These are phyloP conservation scores for Naganishia vaughanmartiniae DNA, from an alignment of 768 basidiomycete species.

Conservation along the genomic window DNA sequence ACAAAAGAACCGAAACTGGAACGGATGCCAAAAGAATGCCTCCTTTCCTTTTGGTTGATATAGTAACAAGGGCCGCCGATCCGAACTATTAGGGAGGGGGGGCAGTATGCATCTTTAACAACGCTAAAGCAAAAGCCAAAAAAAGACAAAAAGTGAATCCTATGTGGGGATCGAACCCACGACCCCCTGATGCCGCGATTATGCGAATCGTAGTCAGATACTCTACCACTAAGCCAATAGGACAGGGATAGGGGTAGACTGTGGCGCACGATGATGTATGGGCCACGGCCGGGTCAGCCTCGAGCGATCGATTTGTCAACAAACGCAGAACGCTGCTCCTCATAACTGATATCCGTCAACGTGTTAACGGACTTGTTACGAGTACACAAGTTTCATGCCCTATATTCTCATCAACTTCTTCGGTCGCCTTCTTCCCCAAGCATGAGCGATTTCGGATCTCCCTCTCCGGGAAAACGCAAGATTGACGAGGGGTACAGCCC, in stretches of 20 bases:
- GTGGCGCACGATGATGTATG: too few species aligned
- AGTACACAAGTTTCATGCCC: neutral
- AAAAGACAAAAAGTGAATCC: slow-evolving; percentile 3
- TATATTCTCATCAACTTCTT: neutral
- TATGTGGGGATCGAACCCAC: slow-evolving; percentile 16
- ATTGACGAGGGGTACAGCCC: neutral
- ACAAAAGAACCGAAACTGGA: too few species aligned
- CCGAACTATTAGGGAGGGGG: neutral
- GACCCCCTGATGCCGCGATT: slow-evolving; percentile 19
- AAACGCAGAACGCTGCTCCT: neutral
- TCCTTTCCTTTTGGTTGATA: too few species aligned
- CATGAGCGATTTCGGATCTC: slow-evolving; percentile 13
- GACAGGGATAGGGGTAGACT: neutral
- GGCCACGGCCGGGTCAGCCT: too few species aligned
- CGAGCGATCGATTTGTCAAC: too few species aligned
- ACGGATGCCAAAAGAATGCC: too few species aligned
- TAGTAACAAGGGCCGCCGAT: neutral
- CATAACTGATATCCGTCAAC: neutral
- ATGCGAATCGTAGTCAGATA: slow-evolving; percentile 21
- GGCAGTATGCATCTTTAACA: neutral
- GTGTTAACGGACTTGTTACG: neutral
- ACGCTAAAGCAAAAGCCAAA: neutral
- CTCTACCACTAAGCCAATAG: slow-evolving; percentile 24
- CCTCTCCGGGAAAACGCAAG: slow-evolving; percentile 13
- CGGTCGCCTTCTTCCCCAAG: neutral